Conservation (phyloP, 179 eudicot genomes). For the Pouteria campechiana region DNA sequence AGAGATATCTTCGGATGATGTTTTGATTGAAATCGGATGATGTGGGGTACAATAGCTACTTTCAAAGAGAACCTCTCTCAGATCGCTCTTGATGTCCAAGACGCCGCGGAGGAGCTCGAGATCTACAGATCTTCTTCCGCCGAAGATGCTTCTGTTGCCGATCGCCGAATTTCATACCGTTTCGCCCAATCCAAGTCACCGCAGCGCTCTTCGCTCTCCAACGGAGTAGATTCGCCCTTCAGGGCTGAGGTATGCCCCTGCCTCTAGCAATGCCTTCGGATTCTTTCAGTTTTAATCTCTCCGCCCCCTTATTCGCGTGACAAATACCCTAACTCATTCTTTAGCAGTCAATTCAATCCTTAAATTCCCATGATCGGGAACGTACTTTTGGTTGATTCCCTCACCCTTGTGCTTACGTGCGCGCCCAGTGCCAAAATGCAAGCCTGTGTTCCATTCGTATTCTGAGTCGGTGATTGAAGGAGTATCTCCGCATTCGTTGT, state of each 20-base stretch:
- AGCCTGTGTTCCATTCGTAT: too few species aligned
- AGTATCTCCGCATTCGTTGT: too few species aligned
- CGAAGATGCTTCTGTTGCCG: conserved; percentile 20
- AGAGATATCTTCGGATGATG: conserved; percentile 37
- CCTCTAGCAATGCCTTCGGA: not conserved
- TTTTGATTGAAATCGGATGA: conserved; percentile 16
- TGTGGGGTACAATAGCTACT: conserved; percentile 83
- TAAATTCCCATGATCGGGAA: too few species aligned
- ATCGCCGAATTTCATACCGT: conserved; percentile 53
- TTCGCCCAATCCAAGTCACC: conserved; percentile 29
- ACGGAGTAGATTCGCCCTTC: conserved; percentile 52
- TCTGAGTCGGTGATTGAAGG: too few species aligned
- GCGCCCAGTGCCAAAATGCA: too few species aligned
- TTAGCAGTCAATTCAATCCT: too few species aligned
- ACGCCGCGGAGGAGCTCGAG: conserved; percentile 35
- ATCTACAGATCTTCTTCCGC: conserved; percentile 22
- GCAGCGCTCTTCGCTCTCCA: conserved; percentile 30
- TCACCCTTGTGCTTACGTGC: too few species aligned
- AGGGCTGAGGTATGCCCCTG: conserved; percentile 44
- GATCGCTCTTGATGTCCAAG: conserved; percentile 81
- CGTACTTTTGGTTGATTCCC: too few species aligned
- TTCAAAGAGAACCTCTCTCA: conserved; percentile 78
- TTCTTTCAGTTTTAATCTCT: not conserved
- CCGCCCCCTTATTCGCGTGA: not conserved
- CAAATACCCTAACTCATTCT: too few species aligned